Evolutionary conservation across 1,139 yeast genomes (phyloP), one percentile per base, ranked within the genome.

Genomic region (Taiozyma sp.): DNA sequence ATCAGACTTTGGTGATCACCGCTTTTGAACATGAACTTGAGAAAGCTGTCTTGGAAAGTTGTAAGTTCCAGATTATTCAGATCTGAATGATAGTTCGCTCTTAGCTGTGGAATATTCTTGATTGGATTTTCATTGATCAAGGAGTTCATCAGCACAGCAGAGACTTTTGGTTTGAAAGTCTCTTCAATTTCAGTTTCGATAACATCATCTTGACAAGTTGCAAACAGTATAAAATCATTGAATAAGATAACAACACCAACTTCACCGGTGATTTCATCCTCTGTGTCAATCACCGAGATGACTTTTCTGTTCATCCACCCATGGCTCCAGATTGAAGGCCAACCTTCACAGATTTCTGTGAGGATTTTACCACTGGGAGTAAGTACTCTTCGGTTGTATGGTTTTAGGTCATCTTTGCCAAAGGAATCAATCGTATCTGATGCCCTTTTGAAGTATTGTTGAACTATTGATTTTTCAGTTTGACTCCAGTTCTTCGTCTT

Each of bases 291-390:
- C 1, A 91, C 84, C 0, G 95, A 87, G 22, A 92, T 91, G 4
- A 92, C 93, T 55, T 95, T 79, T 53, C 98, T 76, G 32, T 85
- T 78, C 27, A 90, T 67, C 97, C 97, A 91, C 28, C 96, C 96
- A 62, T 84, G 85, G 59, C 89, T 96, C 29, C 92, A 73, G 60
- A 87, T 92, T 0, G 81, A 71, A 0, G 98, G 98, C 97, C 97
- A 92, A 24, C 82, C 82, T 10, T 80, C 75, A 8, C 97, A 96
- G 28, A 91, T 67, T 62, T 90, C 97, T 0, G 96, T 85, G 44
- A 92, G 70, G 3, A 92, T 78, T 65, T 89, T 90, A 0, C 97
- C 98, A 0, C 96, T 85, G 1, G 97, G 96, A 0, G 97, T 91
- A 64, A 91, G 89, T 0, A 90, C 82, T 55, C 97, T 75, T 44